Evolutionary conservation across 2,329 filamentous ascomycete genomes (phyloP).

Genomic region (Cladophialophora carrionii): DNA sequence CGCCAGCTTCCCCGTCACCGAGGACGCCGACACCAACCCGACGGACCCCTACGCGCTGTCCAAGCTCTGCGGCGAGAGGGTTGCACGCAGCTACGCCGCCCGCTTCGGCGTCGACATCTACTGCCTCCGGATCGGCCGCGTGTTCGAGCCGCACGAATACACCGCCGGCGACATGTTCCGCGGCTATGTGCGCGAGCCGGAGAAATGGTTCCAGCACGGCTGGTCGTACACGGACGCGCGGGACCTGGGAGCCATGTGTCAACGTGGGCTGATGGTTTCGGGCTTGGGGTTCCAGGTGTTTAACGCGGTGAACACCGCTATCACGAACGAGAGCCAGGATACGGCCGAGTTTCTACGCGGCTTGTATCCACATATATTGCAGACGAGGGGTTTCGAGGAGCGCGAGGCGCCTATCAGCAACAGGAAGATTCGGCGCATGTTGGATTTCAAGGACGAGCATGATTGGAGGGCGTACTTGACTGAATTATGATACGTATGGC

Average conservation of each 20-base stretch:
- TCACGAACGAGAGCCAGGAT: constrained; percentile 55
- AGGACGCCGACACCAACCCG: constrained; percentile 61
- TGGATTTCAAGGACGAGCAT: constrained; percentile 63
- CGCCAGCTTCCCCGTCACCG: constrained; percentile 61
- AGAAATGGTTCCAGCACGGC: constrained; percentile 59
- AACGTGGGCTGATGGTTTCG: constrained; percentile 56
- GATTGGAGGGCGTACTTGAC: constrained; percentile 55
- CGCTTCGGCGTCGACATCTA: constrained; percentile 63
- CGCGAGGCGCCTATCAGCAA: constrained; percentile 65
- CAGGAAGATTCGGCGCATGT: constrained; percentile 59
- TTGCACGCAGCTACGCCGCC: constrained; percentile 59
- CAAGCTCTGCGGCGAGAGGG: constrained; percentile 60
- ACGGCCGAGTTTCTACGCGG: constrained; percentile 58
- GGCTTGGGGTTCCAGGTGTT: constrained; percentile 66
- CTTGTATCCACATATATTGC: constrained; percentile 53
- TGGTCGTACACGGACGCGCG: constrained; percentile 67
- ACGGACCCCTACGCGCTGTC: constrained; percentile 65
- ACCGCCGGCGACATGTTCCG: constrained; percentile 54
- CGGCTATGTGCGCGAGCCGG: constrained; percentile 55
- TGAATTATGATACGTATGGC: background rate
- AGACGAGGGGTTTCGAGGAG: constrained; percentile 60
- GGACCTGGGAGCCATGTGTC: constrained; percentile 64
- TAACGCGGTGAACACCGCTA: constrained; percentile 65
- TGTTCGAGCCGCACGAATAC: constrained; percentile 65
- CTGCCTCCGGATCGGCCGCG: constrained; percentile 62